Base-by-base conservation (phyloP, 108 stramenopile species). In the Aurantiochytrium sp. region DNA sequence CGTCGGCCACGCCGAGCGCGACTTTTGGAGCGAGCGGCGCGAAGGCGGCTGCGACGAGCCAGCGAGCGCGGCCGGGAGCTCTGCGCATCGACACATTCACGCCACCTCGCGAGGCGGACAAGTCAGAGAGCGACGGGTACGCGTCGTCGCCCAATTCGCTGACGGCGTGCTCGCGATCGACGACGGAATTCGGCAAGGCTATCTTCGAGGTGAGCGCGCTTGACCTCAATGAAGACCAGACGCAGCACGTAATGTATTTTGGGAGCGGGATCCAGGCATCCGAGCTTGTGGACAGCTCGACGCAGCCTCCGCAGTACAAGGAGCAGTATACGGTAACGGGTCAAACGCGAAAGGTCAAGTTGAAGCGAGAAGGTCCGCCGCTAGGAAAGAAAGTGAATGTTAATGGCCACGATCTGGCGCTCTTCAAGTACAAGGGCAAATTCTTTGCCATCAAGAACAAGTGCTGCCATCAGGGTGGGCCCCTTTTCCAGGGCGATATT, bases 271-370 rank as follows among this genome's bases (percentile, higher is more conserved):
- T 83, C 18, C 45, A 23, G 49, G 76, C 45, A 8, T 47, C 49
- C 51, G 76, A 83, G 45, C 76, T 83, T 23, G 45, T 35, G 76
- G 76, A 83, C 6, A 53, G 49, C 28, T 43, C 76, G n/a, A 47
- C 43, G 1, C n/a, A 53, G 18, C 76, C 76, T 6, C 76, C 76
- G 23, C 76, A 83, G 51, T 83, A 28, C 51, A 83, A 83, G 4
- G n/a, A n/a, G 51, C 76, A 83, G 51, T 83, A 83, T 23, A 83
- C 76, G 45, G 76, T 83, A 16, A 83, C 76, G 25, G 76, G 76
- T 0, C 76, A 83, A 45, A 23, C 23, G 6, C 76, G 76, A 12
- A 21, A 53, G 25, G 76, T 83, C 10, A 83, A 83, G 76, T 12
- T 83, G 76, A 83, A 83, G 28, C 45, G 76, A 45, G 12, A 83